phyloP scores from a whole-genome alignment of 345 rosid genomes.

The Mangifera indica region DNA sequence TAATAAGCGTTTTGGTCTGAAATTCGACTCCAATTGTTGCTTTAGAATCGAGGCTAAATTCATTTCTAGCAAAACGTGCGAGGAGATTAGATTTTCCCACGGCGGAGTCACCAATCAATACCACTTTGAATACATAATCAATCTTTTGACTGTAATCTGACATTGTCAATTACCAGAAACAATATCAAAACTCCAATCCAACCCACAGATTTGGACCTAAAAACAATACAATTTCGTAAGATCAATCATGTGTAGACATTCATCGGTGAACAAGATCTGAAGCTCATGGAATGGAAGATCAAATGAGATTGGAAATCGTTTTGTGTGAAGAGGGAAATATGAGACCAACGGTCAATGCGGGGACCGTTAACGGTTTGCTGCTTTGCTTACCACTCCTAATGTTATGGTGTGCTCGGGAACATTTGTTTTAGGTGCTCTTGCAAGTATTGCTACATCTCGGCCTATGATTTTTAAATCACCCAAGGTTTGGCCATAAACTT shows the following conservation, averaged over 20 bases:
- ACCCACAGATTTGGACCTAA: conserved; percentile 19
- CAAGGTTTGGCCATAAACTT: no score
- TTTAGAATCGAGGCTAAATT: conserved; percentile 76
- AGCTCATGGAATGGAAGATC: neutral
- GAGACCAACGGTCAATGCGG: conserved; percentile 55
- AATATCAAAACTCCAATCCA: conserved; percentile 2
- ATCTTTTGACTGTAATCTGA: conserved; percentile 81
- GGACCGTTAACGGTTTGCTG: conserved; percentile 40
- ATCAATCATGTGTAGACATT: conserved; percentile 15
- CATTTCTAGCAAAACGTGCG: conserved; percentile 74
- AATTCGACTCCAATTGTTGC: conserved; percentile 90
- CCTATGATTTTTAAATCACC: neutral
- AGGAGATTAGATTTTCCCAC: conserved; percentile 83
- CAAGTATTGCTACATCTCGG: neutral
- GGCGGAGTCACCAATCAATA: conserved; percentile 82
- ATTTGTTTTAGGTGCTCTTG: neutral
- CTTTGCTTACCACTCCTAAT: neutral
- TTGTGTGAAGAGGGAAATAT: conserved; percentile 18
- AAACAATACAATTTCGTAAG: neutral
- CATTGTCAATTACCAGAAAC: conserved; percentile 29
- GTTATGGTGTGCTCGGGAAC: conserved; percentile 4
- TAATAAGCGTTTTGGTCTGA: conserved; percentile 76
- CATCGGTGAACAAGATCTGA: neutral
- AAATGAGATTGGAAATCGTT: neutral
- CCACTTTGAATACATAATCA: conserved; percentile 81